A percentile compares a stretch with the other conserved stretches of the same genome.
phyloP scores from a whole-genome alignment of 2,329 filamentous ascomycete species.

The Capronia americana region DNA sequence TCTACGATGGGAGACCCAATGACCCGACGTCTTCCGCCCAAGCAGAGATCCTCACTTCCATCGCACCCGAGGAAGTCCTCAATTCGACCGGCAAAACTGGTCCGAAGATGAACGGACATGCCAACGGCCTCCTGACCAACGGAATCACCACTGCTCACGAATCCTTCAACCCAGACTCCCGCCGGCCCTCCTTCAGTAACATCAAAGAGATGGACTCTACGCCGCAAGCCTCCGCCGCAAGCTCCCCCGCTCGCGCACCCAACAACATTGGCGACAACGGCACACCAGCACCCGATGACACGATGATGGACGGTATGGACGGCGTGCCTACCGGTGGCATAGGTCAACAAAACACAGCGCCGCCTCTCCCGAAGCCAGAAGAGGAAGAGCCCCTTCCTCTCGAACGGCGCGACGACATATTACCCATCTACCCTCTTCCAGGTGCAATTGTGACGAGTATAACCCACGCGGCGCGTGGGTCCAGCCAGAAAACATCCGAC shows the following conservation, averaged over 20 bases:
- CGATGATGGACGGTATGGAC: constrained; percentile 3
- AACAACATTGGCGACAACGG: constrained; percentile 53
- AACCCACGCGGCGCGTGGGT: constrained; percentile 80
- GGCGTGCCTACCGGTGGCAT: constrained; percentile 15
- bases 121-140: constrained; percentile 34
- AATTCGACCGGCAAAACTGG: constrained; percentile 41
- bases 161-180: constrained; percentile 68
- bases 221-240: constrained; percentile 82
- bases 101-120: constrained; percentile 45
- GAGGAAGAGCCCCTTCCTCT: constrained; percentile 52
- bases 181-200: constrained; percentile 68
- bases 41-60: constrained; percentile 65
- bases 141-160: constrained; percentile 53
- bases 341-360: constrained; percentile 32
- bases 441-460: constrained; percentile 89
- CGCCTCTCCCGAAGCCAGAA: constrained; percentile 31
- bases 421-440: constrained; percentile 84
- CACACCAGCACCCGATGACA: constrained; percentile 48
- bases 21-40: constrained; percentile 89
- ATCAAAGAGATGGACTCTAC: constrained; percentile 72
- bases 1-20: constrained; percentile 91
- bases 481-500: constrained; percentile 92
- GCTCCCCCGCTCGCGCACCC: constrained; percentile 77
- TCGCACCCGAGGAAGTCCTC: constrained; percentile 49
- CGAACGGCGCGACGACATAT: constrained; percentile 75